A percentile compares a stretch with the other conserved stretches of the same genome.
phyloP scores from a whole-genome alignment of 2,329 filamentous ascomycete genomes.

The Colletotrichum phormii region DNA sequence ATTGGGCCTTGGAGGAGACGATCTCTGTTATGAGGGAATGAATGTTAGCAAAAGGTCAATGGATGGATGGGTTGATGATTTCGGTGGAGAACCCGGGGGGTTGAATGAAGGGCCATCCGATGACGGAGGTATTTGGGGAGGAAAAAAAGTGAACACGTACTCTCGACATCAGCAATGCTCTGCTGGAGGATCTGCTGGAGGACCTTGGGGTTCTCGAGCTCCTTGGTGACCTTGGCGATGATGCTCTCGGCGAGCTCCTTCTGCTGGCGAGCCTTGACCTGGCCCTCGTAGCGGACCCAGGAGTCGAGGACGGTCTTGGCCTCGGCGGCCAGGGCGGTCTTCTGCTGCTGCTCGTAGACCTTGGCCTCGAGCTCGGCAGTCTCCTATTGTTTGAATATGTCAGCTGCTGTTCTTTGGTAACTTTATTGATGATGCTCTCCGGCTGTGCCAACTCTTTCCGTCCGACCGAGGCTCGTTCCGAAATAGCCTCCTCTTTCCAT shows the following conservation, averaged over 20 bases:
- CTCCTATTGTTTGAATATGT: conserved; percentile 71
- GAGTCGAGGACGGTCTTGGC: conserved; percentile 96
- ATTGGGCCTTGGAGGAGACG: conserved; percentile 72
- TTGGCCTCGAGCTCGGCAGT: conserved; percentile 95
- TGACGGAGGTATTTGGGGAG: not conserved
- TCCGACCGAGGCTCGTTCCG: not conserved
- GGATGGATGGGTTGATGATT: not conserved
- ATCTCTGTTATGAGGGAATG: conserved; percentile 59
- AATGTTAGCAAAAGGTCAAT: conserved; percentile 47
- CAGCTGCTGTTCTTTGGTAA: conserved; percentile 4
- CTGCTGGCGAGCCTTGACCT: conserved; percentile 99
- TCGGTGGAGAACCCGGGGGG: not conserved
- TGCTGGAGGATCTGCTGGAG: conserved; percentile 98
- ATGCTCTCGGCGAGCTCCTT: conserved; percentile 91
- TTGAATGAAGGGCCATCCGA: conserved; percentile 15
- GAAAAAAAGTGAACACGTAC: conserved; percentile 59
- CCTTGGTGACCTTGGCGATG: conserved; percentile 98
- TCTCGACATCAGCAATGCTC: conserved; percentile 95
- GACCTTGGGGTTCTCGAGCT: conserved; percentile 96
- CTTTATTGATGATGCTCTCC: not conserved
- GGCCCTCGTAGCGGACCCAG: conserved; percentile 98
- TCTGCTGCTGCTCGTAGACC: conserved; percentile 97
- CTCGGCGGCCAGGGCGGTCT: conserved; percentile 90
- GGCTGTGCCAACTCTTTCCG: not conserved
- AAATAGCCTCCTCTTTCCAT: not conserved